Evolutionary conservation across 2,329 filamentous ascomycete species (phyloP).

Genomic region (Exophiala spinifera): DNA sequence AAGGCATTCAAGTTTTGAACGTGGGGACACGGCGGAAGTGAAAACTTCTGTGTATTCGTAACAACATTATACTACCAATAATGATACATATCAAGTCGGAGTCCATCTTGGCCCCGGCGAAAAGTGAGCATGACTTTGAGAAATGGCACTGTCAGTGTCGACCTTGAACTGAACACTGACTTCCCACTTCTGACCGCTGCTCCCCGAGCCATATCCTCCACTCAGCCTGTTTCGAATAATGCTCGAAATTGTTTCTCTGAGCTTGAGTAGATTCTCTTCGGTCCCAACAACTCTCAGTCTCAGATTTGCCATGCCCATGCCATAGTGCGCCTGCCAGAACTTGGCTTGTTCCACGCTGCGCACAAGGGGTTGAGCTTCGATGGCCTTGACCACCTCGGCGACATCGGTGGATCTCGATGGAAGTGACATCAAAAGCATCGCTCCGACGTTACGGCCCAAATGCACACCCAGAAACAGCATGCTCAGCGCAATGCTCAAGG

Average conservation of each 20-base stretch:
- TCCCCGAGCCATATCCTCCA: conserved; percentile 76
- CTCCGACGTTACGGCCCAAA: conserved; percentile 78
- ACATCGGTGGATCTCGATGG: conserved; percentile 54
- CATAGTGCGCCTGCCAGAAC: conserved; percentile 99
- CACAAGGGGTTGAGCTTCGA: conserved; percentile 75
- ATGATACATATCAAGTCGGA: background rate
- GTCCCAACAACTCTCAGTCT: conserved; percentile 67
- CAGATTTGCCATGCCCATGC: conserved; percentile 90
- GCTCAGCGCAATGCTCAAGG: conserved; percentile 72
- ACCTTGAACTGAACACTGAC: conserved; percentile 77
- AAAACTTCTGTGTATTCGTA: background rate
- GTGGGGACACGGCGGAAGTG: too few relatives aligned
- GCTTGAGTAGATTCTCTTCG: conserved; percentile 67
- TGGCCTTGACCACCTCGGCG: conserved; percentile 74
- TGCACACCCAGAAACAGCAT: conserved; percentile 88
- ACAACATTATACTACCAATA: conserved; percentile 3
- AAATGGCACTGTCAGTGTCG: conserved; percentile 36
- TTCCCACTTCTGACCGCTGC: conserved; percentile 79
- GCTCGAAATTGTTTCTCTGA: conserved; percentile 72
- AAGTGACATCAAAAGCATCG: conserved; percentile 96
- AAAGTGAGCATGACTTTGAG: conserved; percentile 22
- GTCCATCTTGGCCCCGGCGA: conserved; percentile 9
- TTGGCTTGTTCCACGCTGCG: conserved; percentile 80
- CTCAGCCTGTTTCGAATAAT: conserved; percentile 82
- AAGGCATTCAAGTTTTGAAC: too few relatives aligned